Evolutionary conservation across 1,139 yeast species (phyloP).

Genomic region (Geotrichum bryndzae): DNA sequence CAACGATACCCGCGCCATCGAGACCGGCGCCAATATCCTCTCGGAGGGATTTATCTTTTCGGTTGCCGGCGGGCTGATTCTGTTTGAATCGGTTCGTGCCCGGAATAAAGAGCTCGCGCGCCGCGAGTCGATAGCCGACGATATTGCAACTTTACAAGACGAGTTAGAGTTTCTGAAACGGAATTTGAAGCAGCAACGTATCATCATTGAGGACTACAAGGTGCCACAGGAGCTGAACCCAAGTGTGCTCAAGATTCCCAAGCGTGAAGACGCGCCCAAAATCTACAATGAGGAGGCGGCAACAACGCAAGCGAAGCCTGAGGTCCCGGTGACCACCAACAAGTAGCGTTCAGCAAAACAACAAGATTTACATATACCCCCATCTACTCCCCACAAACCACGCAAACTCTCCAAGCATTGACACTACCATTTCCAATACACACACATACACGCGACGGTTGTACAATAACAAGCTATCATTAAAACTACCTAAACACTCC

Average conservation of each 20-base stretch:
- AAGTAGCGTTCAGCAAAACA: background rate
- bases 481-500: background rate
- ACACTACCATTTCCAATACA: background rate
- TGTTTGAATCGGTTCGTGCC: constrained; percentile 67
- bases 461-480: background rate
- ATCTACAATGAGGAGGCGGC: constrained; percentile 6
- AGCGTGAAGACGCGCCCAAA: constrained; percentile 4
- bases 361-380: background rate
- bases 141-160: constrained; percentile 59
- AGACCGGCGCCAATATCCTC: constrained; percentile 72
- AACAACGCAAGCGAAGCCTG: background rate
- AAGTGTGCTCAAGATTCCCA: constrained; percentile 35
- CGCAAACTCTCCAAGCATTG: background rate
- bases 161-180: constrained; percentile 59
- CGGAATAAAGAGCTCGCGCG: constrained; percentile 58
- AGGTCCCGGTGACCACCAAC: background rate
- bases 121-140: constrained; percentile 61
- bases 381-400: background rate
- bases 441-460: background rate
- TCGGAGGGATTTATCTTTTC: constrained; percentile 70
- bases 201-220: constrained; percentile 44
- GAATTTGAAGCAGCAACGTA: constrained; percentile 41
- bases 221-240: constrained; percentile 47
- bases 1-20: constrained; percentile 79
- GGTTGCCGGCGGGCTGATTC: constrained; percentile 74